Percentiles rank a stretch among this genome's conserved stretches.
phyloP scores from a whole-genome alignment of 495 filamentous ascomycete genomes.

The Annulohypoxylon maeteangense region DNA sequence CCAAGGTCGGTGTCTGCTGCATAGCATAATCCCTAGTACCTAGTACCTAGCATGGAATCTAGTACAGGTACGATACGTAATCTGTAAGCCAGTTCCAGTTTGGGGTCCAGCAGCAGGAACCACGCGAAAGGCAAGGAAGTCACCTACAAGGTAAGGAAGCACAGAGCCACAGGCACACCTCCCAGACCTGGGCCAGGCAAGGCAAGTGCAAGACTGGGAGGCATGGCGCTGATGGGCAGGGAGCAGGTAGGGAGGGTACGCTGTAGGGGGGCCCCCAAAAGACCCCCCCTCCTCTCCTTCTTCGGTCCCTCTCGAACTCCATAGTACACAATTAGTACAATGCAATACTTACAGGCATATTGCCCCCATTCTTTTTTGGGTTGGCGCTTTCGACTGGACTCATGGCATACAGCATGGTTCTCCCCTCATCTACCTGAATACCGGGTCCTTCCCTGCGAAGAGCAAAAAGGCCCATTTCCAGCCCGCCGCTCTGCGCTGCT shows the following conservation, averaged over 20 bases:
- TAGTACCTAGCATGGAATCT: not conserved
- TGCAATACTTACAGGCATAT: constrained; percentile 29
- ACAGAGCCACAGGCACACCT: constrained; percentile 3
- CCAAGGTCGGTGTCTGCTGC: not conserved
- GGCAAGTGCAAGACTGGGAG: not conserved
- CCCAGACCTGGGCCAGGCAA: not conserved
- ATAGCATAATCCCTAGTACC: not conserved
- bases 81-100: constrained; percentile 20
- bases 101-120: constrained; percentile 31
- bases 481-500: constrained; percentile 15
- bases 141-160: constrained; percentile 2
- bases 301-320: constrained; percentile 32
- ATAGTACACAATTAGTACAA: constrained; percentile 19
- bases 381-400: constrained; percentile 26
- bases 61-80: constrained; percentile 35
- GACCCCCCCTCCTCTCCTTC: constrained; percentile 12
- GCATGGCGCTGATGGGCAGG: not conserved
- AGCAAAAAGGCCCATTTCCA: constrained; percentile 35
- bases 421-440: constrained; percentile 46
- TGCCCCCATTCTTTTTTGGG: constrained; percentile 30
- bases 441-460: constrained; percentile 32
- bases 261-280: constrained; percentile 4
- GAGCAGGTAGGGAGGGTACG: constrained; percentile 6
- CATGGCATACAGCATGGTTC: constrained; percentile 36
- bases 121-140: constrained; percentile 38